Base-by-base conservation (phyloP, 129 eudicot species). In the Escallonia rubra region DNA sequence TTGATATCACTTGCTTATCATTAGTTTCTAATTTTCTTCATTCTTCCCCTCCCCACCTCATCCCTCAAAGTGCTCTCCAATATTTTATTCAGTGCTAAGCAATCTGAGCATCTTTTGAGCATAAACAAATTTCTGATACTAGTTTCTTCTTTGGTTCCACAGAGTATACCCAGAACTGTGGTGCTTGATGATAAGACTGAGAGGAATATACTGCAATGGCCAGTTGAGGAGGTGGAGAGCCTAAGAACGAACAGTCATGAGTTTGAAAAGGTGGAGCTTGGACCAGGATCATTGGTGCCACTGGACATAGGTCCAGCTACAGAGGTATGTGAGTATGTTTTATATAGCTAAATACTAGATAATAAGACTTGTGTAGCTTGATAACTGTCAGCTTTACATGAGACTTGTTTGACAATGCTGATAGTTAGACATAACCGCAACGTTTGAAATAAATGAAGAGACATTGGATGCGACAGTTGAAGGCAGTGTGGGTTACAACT, bases 101-200 rank as follows among this genome's bases (percentile, higher is more conserved):
- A 9, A 9, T 0, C 4, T 46, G 4, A 46, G 4, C 8, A 4
- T 46, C 5, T 46, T 46, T 9, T 46, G 6, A 46, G 50, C 8
- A 46, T 46, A 9, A 46, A 46, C 50, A 46, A 1, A 46, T 5
- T 6, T 6, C 6, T 9, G 50, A 46, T 50, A 50, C 10, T 4
- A 61, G 7, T 7, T 13, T 61, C 8, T 45, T 45, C 7, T 16
- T 64, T 13, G 10, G 12, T 14, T 34, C 52, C 40, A 67, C 66
- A 91, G 96, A 85, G 91, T 10, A 74, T 92, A 72, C 98, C 96
- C 34, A 84, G 98, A 71, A 92, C 98, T 11, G 59, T 92, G 13
- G 15, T 80, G 58, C 62, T 79, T 10, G 98, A 92, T 60, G 80
- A 74, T 73, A 84, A 81, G 74, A 92, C 98, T 4, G 83, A 82